A percentile compares a stretch with the other conserved stretches of the same genome.
phyloP scores from a whole-genome alignment of 1,139 yeast species.

The Neolecta irregularis region DNA sequence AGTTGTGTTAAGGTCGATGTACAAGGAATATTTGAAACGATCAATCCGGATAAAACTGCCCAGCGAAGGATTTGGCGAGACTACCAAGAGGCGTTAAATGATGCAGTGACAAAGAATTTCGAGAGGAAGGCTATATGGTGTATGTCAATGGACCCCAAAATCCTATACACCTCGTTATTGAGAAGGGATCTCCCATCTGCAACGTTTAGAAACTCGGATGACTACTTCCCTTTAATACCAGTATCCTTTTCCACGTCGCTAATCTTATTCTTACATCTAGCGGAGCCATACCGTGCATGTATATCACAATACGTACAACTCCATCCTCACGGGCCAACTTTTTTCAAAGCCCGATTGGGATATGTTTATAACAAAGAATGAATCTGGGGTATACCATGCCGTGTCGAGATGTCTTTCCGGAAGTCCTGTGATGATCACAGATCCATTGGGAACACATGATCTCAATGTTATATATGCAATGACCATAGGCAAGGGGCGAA shows the following conservation, averaged over 20 bases:
- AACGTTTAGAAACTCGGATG: conserved; percentile 22
- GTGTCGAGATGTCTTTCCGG: conserved; percentile 22
- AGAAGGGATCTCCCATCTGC: conserved; percentile 15
- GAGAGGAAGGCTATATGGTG: conserved; percentile 21
- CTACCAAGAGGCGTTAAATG: conserved; percentile 21
- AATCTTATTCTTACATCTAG: conserved; percentile 18
- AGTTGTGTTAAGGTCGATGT: conserved; percentile 23
- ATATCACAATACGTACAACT: conserved; percentile 21
- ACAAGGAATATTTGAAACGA: conserved; percentile 20
- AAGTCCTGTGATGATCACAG: conserved; percentile 23
- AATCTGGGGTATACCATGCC: conserved; percentile 20
- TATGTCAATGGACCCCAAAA: conserved; percentile 22
- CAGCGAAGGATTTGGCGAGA: conserved; percentile 14
- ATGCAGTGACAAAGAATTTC: conserved; percentile 18
- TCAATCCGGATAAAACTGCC: conserved; percentile 14
- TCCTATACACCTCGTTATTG: conserved; percentile 17
- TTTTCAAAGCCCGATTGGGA: conserved; percentile 22
- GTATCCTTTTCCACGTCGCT: conserved; percentile 10
- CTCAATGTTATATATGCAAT: conserved; percentile 18
- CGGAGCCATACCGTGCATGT: conserved; percentile 24
- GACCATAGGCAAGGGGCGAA: conserved; percentile 17
- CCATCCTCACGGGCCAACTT: conserved; percentile 19
- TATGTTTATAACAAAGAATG: conserved; percentile 22
- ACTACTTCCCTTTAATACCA: conserved; percentile 17
- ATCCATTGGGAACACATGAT: no score